Base-by-base conservation (phyloP, 2,329 filamentous ascomycete species). In the Gliomastix tumulicola region DNA sequence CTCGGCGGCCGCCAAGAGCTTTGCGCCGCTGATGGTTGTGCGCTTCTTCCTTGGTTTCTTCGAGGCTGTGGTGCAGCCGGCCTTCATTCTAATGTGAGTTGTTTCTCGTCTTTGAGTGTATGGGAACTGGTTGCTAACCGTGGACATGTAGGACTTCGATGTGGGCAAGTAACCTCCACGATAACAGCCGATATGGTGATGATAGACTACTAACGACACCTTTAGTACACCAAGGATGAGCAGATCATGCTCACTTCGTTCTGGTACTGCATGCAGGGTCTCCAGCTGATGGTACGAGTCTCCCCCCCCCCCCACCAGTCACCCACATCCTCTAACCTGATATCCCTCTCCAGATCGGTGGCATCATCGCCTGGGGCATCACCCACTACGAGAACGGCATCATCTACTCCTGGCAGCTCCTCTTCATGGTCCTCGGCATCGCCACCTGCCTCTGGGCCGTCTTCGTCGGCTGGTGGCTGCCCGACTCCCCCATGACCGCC, bases 401-500 rank as follows among this genome's bases (percentile, higher is more conserved):
- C 22, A 36, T 34, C 7, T 47, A 61, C 15, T 48, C 49, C 12
- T 59, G 56, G 8, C 62, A 66, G 35, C 56, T 62, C 4, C 50
- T 66, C 5, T 68, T 68, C 41, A 48, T 68, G 6, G 53, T 63
- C 7, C 55, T 66, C 8, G 66, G 66, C 1, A 43, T 54, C 4
- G 41, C 55, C 2, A 67, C 59, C 4, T 50, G 49, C 8, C 40
- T 52, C 51, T 59, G 56, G 13, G 34, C 55, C 17, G 51, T 62
- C 12, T 54, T 59, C 18, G 54, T 65, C 34, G 53, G 55, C 9
- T 54, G 54, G 43, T 60, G 54, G 44, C 56, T 77, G 16, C 69
- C 70, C 0, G 69, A 76, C 44, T 66, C 61, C 30, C 71, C 74
- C 0, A 61, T 66, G 35, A 70, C 66, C 36, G 69, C 71, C 4